These are phyloP conservation scores for Eucalyptus sideroxylon DNA, from an alignment of 345 rosid species.

Conservation along the genomic window DNA sequence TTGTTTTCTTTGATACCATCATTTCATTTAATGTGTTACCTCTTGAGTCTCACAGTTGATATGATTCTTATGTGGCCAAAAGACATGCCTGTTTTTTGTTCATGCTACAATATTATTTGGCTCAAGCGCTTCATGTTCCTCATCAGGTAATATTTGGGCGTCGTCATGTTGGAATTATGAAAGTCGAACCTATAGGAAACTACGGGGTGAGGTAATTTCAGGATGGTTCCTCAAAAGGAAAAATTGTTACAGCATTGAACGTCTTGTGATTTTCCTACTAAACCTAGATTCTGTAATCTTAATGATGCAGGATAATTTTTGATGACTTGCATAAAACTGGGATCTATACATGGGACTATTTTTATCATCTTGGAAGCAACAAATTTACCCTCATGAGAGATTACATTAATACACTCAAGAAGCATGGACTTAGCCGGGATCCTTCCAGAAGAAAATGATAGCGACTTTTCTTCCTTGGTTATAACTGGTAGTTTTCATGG, in stretches of 20 bases:
- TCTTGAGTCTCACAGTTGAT: background rate
- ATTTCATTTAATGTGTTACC: background rate
- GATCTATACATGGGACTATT: slow-evolving; percentile 87
- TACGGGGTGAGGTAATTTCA: slow-evolving; percentile 80
- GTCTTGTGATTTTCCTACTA: background rate
- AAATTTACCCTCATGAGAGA: slow-evolving; percentile 74
- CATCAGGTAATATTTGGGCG: slow-evolving; percentile 78
- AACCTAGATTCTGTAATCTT: background rate
- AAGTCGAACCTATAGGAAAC: slow-evolving; percentile 89
- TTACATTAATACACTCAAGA: slow-evolving; percentile 65
- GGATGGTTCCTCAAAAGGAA: background rate
- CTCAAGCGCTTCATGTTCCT: background rate
- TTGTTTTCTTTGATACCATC: background rate
- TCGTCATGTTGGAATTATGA: slow-evolving; percentile 90
- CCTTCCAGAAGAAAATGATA: slow-evolving; percentile 40
- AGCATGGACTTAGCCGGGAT: slow-evolving; percentile 84
- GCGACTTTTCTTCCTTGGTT: background rate
- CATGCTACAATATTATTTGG: background rate
- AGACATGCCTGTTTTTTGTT: background rate
- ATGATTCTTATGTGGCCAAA: background rate
- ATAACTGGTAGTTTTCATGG: background rate
- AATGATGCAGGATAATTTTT: slow-evolving; percentile 52
- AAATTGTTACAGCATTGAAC: background rate
- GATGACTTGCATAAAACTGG: slow-evolving; percentile 96
- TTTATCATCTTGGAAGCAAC: slow-evolving; percentile 70